These are phyloP conservation scores for Tetracladium setigerum DNA, from an alignment of 495 filamentous ascomycete genomes.

Conservation along the genomic window DNA sequence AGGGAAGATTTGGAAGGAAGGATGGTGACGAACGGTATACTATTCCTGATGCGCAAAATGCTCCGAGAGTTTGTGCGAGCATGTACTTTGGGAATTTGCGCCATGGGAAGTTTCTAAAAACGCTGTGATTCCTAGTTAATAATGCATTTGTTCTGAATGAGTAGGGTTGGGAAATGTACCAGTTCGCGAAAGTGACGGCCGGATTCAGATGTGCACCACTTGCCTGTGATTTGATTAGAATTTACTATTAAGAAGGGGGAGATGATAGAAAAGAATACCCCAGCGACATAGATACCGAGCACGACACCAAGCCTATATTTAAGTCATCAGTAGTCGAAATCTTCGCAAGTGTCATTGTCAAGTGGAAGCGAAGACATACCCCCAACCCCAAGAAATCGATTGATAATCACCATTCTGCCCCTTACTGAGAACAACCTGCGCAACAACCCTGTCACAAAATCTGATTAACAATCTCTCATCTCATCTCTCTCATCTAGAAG, in stretches of 20 bases:
- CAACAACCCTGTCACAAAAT: constrained; percentile 32
- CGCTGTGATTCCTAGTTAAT: constrained; percentile 31
- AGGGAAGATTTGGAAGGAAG: neutral
- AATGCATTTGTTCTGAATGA: neutral
- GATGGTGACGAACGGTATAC: constrained; percentile 33
- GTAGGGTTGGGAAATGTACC: constrained; percentile 2
- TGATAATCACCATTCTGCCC: constrained; percentile 32
- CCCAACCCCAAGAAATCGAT: constrained; percentile 37
- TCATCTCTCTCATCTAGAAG: constrained; percentile 23
- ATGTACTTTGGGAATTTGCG: constrained; percentile 46
- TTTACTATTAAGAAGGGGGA: neutral
- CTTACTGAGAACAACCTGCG: constrained; percentile 18
- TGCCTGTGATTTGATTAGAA: constrained; percentile 5
- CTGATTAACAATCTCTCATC: constrained; percentile 15
- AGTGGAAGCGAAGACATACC: constrained; percentile 12
- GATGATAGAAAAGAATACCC: constrained; percentile 28
- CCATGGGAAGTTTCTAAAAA: constrained; percentile 57
- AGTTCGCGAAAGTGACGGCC: constrained; percentile 49
- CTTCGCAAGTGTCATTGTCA: neutral
- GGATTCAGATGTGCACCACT: constrained; percentile 57
- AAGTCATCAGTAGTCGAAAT: neutral
- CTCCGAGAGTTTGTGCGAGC: constrained; percentile 46
- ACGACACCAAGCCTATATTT: constrained; percentile 43
- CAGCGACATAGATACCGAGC: constrained; percentile 57
- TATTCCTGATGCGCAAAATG: constrained; percentile 44